These are phyloP conservation scores for Phytopythium montanum DNA, from an alignment of 352 stramenopile species.

Conservation along the genomic window DNA sequence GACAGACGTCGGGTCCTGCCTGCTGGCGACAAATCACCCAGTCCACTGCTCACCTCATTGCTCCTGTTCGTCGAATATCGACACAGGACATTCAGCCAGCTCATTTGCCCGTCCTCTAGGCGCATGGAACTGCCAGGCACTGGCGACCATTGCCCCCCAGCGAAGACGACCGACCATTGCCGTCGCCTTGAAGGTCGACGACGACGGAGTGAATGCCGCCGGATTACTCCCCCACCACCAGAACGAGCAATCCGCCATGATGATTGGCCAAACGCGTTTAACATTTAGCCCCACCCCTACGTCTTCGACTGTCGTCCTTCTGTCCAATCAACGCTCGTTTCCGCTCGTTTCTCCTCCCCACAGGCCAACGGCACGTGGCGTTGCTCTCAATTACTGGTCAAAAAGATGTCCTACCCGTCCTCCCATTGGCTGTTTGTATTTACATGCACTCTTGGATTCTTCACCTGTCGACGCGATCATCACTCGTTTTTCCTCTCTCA, in stretches of 20 bases:
- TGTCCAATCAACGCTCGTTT: background rate
- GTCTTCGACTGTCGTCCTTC: background rate
- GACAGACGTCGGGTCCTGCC: too few relatives aligned
- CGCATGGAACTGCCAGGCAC: too few relatives aligned
- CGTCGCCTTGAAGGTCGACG: background rate
- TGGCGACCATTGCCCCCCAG: too few relatives aligned
- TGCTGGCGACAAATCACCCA: too few relatives aligned
- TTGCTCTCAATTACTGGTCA: constrained; percentile 7
- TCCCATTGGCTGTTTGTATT: background rate
- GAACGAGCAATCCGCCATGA: too few relatives aligned
- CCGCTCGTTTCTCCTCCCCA: background rate
- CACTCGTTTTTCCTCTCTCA: background rate
- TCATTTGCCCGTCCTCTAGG: too few relatives aligned
- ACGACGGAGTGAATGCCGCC: background rate
- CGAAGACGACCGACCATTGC: too few relatives aligned
- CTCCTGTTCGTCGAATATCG: too few relatives aligned
- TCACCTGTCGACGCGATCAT: constrained; percentile 7
- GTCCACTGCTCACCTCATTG: too few relatives aligned
- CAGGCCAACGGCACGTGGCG: constrained; percentile 18
- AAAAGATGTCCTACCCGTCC: constrained; percentile 1
- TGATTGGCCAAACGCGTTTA: constrained; percentile 10
- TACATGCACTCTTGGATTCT: background rate
- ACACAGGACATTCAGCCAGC: too few relatives aligned
- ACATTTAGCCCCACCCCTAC: background rate
- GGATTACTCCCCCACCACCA: constrained; percentile 4